Conservation (phyloP, 345 rosid species). For the Hibiscus trionum region DNA sequence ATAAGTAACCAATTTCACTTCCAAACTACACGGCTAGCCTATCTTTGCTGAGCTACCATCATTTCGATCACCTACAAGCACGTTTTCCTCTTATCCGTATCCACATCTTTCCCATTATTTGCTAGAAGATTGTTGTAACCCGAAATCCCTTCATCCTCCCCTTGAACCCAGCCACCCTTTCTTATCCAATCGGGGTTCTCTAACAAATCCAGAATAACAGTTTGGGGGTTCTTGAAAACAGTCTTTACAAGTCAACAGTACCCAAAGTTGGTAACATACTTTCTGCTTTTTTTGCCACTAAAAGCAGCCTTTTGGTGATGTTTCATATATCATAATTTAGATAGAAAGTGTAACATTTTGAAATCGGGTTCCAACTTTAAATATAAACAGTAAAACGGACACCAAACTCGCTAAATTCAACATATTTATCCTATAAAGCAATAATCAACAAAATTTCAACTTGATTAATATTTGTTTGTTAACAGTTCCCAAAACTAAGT, state of each 20-base stretch:
- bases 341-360: not conserved
- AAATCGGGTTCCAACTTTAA: too few relatives aligned
- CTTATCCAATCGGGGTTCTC: not conserved
- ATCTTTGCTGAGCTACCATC: too few relatives aligned
- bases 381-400: too few relatives aligned
- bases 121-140: too few relatives aligned
- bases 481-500: not conserved
- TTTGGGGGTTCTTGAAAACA: not conserved
- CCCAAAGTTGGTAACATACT: too few relatives aligned
- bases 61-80: too few relatives aligned
- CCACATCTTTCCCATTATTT: too few relatives aligned
- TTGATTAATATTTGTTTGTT: not conserved
- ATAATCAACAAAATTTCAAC: not conserved
- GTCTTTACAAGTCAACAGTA: not conserved
- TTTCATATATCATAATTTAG: not conserved
- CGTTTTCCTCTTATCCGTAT: too few relatives aligned
- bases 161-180: too few relatives aligned
- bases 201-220: not conserved
- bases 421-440: not conserved
- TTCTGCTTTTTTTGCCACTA: not conserved
- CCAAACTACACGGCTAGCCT: too few relatives aligned
- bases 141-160: too few relatives aligned
- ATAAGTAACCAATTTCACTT: too few relatives aligned
- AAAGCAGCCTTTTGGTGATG: not conserved
- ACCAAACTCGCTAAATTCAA: not conserved